phyloP scores from a whole-genome alignment of 202 grass and related monocot genomes.

The Digitaria exilis region DNA sequence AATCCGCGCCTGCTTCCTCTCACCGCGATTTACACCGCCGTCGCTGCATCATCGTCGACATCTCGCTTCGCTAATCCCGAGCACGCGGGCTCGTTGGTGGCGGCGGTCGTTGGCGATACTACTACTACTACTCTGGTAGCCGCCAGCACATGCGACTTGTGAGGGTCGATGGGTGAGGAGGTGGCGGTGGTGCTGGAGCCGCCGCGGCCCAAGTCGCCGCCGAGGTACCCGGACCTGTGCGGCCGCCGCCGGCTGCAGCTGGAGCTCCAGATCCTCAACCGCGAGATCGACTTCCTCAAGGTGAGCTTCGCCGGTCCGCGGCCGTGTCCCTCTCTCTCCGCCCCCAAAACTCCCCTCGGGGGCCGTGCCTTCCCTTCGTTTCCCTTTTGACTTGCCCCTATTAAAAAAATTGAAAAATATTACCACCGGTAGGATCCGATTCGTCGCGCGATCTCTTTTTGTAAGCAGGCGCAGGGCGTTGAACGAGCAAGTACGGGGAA shows the following conservation, averaged over 20 bases:
- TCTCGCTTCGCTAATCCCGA: not conserved
- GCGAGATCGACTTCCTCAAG: constrained; percentile 87
- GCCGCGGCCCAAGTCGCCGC: constrained; percentile 83
- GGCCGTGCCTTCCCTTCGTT: not conserved
- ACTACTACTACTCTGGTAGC: not conserved
- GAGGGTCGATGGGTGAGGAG: constrained; percentile 25
- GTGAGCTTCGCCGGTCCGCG: constrained; percentile 38
- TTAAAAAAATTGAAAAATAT: not conserved
- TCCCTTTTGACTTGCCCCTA: constrained; percentile 7
- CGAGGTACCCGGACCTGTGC: constrained; percentile 92
- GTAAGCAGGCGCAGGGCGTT: not conserved
- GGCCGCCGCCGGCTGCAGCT: constrained; percentile 83
- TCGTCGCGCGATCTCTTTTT: constrained; percentile 27
- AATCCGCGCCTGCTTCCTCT: not conserved
- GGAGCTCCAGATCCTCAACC: constrained; percentile 91
- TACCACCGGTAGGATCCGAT: constrained; percentile 34
- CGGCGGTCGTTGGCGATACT: not conserved
- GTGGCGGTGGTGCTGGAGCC: constrained; percentile 46
- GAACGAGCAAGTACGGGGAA: not conserved
- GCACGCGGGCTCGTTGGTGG: not conserved
- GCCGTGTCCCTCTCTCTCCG: not conserved
- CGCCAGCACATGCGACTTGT: not conserved
- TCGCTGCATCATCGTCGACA: not conserved
- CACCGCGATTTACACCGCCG: not conserved
- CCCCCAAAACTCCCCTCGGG: not conserved